Evolutionary conservation across 169 alveolate species (phyloP).

Genomic region (Cryptosporidium andersoni): DNA sequence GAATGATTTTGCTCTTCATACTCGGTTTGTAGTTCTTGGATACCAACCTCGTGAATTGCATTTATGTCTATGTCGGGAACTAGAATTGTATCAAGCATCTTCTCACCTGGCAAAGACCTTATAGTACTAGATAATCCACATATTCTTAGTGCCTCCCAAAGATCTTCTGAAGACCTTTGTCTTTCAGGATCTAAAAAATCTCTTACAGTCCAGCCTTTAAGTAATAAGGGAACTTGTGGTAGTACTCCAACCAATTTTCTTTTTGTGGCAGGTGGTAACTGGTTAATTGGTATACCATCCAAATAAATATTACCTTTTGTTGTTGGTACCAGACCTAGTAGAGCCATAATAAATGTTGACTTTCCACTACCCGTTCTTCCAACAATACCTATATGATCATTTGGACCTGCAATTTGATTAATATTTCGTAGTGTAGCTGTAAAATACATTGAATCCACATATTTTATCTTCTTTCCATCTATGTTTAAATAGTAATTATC

Average conservation of each 20-base stretch:
- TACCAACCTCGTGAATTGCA: background rate
- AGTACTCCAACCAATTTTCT: conserved; percentile 72
- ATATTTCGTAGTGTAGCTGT: conserved; percentile 72
- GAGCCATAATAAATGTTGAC: conserved; percentile 67
- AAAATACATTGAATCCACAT: conserved; percentile 3
- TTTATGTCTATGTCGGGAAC: conserved; percentile 43
- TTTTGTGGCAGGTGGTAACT: conserved; percentile 27
- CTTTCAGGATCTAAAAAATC: conserved; percentile 74
- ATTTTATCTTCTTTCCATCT: background rate
- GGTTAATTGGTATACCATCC: conserved; percentile 64
- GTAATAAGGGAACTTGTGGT: conserved; percentile 73
- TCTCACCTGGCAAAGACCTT: conserved; percentile 54
- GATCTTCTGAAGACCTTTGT: conserved; percentile 63
- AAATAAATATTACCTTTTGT: conserved; percentile 55
- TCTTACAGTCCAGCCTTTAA: conserved; percentile 75
- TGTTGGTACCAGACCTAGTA: conserved; percentile 65
- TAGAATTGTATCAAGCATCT: conserved; percentile 58
- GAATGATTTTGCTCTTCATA: background rate
- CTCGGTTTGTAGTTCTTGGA: background rate
- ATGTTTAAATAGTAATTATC: background rate
- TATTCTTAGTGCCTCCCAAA: conserved; percentile 74
- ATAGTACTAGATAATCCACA: conserved; percentile 52
- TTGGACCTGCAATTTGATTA: conserved; percentile 75
- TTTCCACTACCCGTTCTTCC: conserved; percentile 78
- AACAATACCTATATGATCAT: conserved; percentile 77